Conservation (phyloP, 192 early-diverging fungal species). For the Hyaloraphidium curvatum region DNA sequence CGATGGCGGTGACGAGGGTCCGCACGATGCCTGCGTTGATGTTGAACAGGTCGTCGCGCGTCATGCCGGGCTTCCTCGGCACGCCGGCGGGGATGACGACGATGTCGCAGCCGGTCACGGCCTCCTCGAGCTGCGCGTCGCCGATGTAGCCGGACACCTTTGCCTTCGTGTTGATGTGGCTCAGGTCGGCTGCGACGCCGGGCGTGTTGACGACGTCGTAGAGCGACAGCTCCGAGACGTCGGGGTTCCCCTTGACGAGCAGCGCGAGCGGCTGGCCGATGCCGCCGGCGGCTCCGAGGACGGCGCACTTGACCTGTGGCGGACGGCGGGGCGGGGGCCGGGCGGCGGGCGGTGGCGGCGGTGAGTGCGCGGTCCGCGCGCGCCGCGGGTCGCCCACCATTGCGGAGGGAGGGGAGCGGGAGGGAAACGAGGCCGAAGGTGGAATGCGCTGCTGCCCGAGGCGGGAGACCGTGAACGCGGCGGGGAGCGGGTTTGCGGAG, state of each 20-base stretch:
- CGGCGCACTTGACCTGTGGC: constrained; percentile 6
- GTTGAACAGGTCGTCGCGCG: constrained; percentile 48
- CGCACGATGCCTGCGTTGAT: constrained; percentile 46
- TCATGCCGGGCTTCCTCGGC: constrained; percentile 50
- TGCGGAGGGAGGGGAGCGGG: too few relatives aligned
- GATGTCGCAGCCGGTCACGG: constrained; percentile 28
- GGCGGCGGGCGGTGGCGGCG: too few relatives aligned
- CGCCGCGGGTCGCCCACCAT: too few relatives aligned
- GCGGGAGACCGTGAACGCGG: too few relatives aligned
- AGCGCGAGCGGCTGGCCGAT: constrained; percentile 46
- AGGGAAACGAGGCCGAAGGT: too few relatives aligned
- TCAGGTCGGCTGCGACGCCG: constrained; percentile 42
- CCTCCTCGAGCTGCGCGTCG: constrained; percentile 25
- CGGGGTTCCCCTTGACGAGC: constrained; percentile 32
- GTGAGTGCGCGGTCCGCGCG: too few relatives aligned
- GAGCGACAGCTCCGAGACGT: constrained; percentile 31
- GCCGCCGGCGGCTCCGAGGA: constrained; percentile 21
- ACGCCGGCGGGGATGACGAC: constrained; percentile 46
- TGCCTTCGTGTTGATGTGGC: constrained; percentile 41
- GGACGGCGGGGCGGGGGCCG: too few relatives aligned
- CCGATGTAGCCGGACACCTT: constrained; percentile 29
- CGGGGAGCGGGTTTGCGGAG: too few relatives aligned
- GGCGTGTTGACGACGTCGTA: constrained; percentile 46
- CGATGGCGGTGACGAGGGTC: constrained; percentile 28
- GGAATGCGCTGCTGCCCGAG: too few relatives aligned